Evolutionary conservation across 1,284 basidiomycete species (phyloP).

Genomic region (Cutaneotrichosporon arboriforme): DNA sequence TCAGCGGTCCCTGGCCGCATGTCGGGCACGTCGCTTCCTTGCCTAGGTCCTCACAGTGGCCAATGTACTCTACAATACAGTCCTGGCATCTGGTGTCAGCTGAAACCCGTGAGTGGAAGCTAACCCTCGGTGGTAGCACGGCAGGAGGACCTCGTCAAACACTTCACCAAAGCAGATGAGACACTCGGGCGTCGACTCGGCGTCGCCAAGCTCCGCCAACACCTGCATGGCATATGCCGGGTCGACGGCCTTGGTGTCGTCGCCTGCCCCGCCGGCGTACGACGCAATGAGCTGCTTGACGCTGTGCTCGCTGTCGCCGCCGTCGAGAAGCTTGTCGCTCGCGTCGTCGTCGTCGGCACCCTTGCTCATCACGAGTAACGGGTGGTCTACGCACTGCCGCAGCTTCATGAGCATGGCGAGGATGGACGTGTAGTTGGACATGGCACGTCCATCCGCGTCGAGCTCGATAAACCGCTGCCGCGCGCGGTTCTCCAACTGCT

Average conservation of each 20-base stretch:
- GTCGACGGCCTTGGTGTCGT: conserved; percentile 36
- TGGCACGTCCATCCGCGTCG: conserved; percentile 67
- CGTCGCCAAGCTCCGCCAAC: conserved; percentile 55
- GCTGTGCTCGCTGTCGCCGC: conserved; percentile 48
- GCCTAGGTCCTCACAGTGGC: conserved; percentile 43
- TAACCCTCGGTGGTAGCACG: conserved; percentile 74
- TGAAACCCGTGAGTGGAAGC: conserved; percentile 24
- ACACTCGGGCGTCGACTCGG: conserved; percentile 58
- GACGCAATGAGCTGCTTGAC: conserved; percentile 61
- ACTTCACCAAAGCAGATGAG: conserved; percentile 61
- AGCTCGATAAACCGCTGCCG: conserved; percentile 61
- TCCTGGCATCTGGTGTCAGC: conserved; percentile 43
- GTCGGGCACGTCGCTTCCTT: conserved; percentile 43
- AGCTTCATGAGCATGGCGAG: conserved; percentile 87
- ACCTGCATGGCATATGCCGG: conserved; percentile 60
- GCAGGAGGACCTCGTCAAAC: conserved; percentile 59
- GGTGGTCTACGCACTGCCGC: conserved; percentile 79
- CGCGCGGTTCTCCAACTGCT: conserved; percentile 45
- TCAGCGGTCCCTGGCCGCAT: conserved; percentile 41
- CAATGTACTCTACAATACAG: conserved; percentile 46
- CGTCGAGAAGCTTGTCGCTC: conserved; percentile 44
- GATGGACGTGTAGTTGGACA: conserved; percentile 83
- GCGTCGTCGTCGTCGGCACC: conserved; percentile 53
- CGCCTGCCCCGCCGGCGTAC: conserved; percentile 53
- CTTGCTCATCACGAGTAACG: conserved; percentile 60